Evolutionary conservation across 1,284 basidiomycete species (phyloP), one percentile per base, ranked within the genome.

Genomic region (Austropuccinia psidii): DNA sequence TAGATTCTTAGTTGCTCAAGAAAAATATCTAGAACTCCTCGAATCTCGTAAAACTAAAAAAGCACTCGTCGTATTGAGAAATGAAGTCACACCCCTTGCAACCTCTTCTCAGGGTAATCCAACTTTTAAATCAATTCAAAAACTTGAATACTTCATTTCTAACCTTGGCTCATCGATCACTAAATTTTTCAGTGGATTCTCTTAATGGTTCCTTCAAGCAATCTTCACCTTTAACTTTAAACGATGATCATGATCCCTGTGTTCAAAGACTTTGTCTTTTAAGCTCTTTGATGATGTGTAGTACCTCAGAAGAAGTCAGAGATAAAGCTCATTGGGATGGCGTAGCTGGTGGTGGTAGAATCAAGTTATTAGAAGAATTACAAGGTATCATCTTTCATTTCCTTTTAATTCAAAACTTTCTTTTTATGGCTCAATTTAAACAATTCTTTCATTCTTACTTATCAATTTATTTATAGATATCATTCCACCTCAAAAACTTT

Each of bases 21-120:
- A 98, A 85, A 94, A 96, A 82, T 98, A 97, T 81, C 85, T 98
- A 52, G 95, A 98, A 80, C 84, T 91, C n/a, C 84, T 98, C 61
- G 95, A 98, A 79, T 84, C 86, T 1, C 86, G 87, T 75, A 88
- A 89, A 81, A 89, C 88, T 13, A 90, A 90, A 67, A 86, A 86
- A 77, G 95, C 96, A 11, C 83, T 98, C 47, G 85, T 88, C 47
- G 89, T 96, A 4, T 83, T 98, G 60, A 87, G 95, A 65, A 88
- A 89, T 76, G 92, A 94, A 79, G 83, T 98, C 35, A 90, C 93
- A 1, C 89, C 90, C 55, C 74, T 79, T 41, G 52, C 61, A 57
- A 67, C 66, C 33, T 61, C 70, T 41, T 29, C 37, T 21, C 61
- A 29, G 31, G 35, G 29, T 39, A 27, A 49, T 39, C 41, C 33